phyloP scores from a whole-genome alignment of 2,329 filamentous ascomycete species.

The Scopulariopsis brevicaulis region DNA sequence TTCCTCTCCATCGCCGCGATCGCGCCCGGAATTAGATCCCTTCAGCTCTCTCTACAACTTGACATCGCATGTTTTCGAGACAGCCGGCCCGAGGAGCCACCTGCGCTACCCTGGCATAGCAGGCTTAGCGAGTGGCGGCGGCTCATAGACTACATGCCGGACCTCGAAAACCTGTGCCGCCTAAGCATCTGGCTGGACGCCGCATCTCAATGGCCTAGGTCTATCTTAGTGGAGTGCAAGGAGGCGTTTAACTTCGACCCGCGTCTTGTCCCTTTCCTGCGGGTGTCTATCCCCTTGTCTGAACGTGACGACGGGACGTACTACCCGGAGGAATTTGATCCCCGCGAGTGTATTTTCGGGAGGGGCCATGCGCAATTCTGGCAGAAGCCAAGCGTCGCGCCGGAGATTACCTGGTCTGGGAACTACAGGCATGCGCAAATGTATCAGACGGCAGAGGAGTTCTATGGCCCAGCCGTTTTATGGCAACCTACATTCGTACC shows the following conservation, averaged over 20 bases:
- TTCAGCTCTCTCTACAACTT: neutral
- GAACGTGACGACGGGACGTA: neutral
- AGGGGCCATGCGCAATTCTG: neutral
- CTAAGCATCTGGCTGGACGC: neutral
- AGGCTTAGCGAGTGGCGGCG: neutral
- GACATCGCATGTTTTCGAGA: neutral
- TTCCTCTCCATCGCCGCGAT: neutral
- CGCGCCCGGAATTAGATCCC: neutral
- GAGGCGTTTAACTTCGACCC: neutral
- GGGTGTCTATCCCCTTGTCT: neutral
- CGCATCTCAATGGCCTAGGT: neutral
- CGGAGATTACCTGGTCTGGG: neutral
- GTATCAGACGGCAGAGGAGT: neutral
- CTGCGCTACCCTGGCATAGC: neutral
- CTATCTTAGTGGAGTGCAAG: neutral
- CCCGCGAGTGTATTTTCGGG: neutral
- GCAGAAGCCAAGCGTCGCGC: neutral
- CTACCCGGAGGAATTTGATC: neutral
- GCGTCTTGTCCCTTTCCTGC: neutral
- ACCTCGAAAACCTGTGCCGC: neutral
- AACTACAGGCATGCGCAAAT: neutral
- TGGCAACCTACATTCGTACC: too few species aligned
- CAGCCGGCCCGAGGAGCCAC: neutral
- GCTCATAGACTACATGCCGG: neutral
- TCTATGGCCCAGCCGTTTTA: too few species aligned